Conservation (phyloP, 2,329 filamentous ascomycete genomes). For the Furcasterigmium furcatum region DNA sequence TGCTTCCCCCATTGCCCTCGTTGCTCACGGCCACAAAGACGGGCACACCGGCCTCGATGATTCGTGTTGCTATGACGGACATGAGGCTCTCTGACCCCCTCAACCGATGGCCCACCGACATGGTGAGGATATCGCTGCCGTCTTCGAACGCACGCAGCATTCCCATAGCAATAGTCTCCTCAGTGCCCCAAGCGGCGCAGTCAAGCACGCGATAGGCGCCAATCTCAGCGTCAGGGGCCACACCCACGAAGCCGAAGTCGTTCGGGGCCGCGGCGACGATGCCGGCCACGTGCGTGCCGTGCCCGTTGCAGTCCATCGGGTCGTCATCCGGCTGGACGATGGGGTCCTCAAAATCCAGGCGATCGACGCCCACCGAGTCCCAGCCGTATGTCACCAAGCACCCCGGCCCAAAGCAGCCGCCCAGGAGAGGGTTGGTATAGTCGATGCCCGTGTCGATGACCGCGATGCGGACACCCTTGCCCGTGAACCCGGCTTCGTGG, state of each 20-base stretch:
- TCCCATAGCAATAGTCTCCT: conserved; percentile 36
- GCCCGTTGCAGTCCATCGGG: conserved; percentile 14
- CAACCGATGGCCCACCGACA: background rate
- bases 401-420: background rate
- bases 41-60: conserved; percentile 22
- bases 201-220: conserved; percentile 34
- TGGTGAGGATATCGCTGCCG: conserved; percentile 27
- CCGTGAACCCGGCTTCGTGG: conserved; percentile 36
- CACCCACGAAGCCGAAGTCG: conserved; percentile 45
- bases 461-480: conserved; percentile 38
- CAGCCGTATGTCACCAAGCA: background rate
- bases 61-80: conserved; percentile 16
- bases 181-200: conserved; percentile 25
- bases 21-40: conserved; percentile 23
- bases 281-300: conserved; percentile 17
- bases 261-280: conserved; percentile 27
- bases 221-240: conserved; percentile 33
- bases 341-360: background rate
- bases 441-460: conserved; percentile 39
- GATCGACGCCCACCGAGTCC: background rate
- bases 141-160: conserved; percentile 39
- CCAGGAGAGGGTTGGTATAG: conserved; percentile 33
- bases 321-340: conserved; percentile 16
- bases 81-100: background rate
- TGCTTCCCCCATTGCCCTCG: conserved; percentile 12